Evolutionary conservation across 1,284 basidiomycete species (phyloP).

Genomic region (Golubevia sp.): DNA sequence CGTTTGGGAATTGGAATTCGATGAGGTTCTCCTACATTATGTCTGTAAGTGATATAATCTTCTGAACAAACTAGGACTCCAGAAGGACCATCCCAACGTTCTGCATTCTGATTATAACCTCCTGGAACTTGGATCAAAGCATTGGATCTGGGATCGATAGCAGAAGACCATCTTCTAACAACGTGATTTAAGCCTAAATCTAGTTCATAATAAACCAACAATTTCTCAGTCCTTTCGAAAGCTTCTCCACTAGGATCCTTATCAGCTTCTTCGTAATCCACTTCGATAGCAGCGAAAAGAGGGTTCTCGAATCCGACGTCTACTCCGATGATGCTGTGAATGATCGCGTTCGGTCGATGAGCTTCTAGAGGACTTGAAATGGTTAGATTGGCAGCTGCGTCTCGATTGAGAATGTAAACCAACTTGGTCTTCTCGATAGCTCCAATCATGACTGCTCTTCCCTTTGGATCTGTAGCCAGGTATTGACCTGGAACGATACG

Average conservation of each 20-base stretch:
- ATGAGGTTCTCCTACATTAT: conserved; percentile 51
- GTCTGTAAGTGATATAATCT: conserved; percentile 58
- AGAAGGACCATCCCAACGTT: conserved; percentile 58
- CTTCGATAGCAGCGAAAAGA: conserved; percentile 55
- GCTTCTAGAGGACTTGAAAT: conserved; percentile 60
- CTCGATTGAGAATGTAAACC: conserved; percentile 58
- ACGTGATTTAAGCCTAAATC: conserved; percentile 60
- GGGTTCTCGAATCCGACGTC: conserved; percentile 60
- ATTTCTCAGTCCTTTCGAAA: conserved; percentile 36
- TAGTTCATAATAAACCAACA: conserved; percentile 59
- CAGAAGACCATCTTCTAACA: conserved; percentile 54
- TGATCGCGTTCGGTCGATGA: conserved; percentile 45
- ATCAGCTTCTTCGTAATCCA: conserved; percentile 57
- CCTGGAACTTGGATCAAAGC: conserved; percentile 55
- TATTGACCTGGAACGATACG: conserved; percentile 57
- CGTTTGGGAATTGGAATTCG: conserved; percentile 56
- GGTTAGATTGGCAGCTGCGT: conserved; percentile 56
- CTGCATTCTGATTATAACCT: conserved; percentile 51
- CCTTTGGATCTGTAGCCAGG: conserved; percentile 58
- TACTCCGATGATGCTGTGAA: conserved; percentile 52
- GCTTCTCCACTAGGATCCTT: conserved; percentile 51
- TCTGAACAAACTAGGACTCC: conserved; percentile 59
- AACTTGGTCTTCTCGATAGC: conserved; percentile 58
- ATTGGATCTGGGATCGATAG: conserved; percentile 45
- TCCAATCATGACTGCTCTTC: conserved; percentile 54